Evolutionary conservation across 1,284 basidiomycete species (phyloP).

Genomic region (Golubevia sp.): DNA sequence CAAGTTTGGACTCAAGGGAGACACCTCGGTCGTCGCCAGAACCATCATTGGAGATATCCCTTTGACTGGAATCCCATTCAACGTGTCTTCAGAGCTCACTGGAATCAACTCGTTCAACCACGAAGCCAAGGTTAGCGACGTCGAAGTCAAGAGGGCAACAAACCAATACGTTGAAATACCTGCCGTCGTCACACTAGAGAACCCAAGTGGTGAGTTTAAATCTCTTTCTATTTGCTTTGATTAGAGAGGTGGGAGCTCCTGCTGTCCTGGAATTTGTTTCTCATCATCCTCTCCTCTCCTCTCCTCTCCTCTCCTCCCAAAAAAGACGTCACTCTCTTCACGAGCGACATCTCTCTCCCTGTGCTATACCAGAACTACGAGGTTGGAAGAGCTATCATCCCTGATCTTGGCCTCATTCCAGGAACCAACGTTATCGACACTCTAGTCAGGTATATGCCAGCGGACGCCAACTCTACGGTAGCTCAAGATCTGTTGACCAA

Average conservation of each 20-base stretch:
- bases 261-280: neutral
- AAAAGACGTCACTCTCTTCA: conserved; percentile 42
- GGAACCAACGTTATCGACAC: conserved; percentile 34
- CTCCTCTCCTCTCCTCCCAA: neutral
- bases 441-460: conserved; percentile 39
- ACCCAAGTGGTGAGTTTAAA: conserved; percentile 24
- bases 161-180: conserved; percentile 29
- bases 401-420: conserved; percentile 38
- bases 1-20: conserved; percentile 33
- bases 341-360: conserved; percentile 33
- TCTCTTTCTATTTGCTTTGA: too few species aligned
- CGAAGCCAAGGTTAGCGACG: conserved; percentile 12
- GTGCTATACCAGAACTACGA: conserved; percentile 23
- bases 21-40: conserved; percentile 38
- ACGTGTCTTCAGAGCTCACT: conserved; percentile 35
- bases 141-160: conserved; percentile 26
- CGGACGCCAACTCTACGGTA: conserved; percentile 26
- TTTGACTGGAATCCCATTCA: conserved; percentile 52
- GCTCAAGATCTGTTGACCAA: conserved; percentile 27
- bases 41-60: conserved; percentile 52
- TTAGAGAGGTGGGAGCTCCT: too few species aligned
- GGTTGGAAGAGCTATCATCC: conserved; percentile 41
- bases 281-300: neutral
- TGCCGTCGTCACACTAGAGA: conserved; percentile 39
- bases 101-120: conserved; percentile 49